Evolutionary conservation across 2,329 filamentous ascomycete genomes (phyloP), one percentile per base, ranked within the genome.

Genomic region (Xylariaceae sp.): DNA sequence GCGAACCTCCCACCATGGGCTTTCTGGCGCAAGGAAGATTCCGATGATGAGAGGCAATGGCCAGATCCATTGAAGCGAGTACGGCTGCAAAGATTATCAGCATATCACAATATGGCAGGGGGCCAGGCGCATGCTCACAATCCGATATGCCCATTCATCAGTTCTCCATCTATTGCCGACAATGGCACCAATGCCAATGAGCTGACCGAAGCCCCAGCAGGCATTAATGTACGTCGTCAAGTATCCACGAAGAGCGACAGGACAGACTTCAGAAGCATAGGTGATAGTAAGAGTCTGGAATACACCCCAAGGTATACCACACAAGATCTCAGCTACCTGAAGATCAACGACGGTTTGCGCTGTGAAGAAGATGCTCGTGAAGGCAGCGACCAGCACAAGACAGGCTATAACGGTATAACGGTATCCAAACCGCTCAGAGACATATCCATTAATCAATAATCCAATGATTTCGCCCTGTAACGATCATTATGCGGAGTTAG

Each of bases 31-130:
- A 54, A 90, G 85, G 65, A 75, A 84, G 63, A 91, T 85, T 58
- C 85, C 87, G 52, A 89, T 73, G 43, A 86, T 79, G 6, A 91
- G 78, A 2, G 87, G 87, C 6, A 88, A 71, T 0, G 88, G 88
- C 88, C 88, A 91, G 78, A 91, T 89, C 88, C 89, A 92, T 75
- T 92, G 89, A 36, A 91, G 76, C 1, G 83, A 87, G 63, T 88
- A 91, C 1, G 89, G 88, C 69, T 70, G 39, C 34, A 23, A 16
- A 36, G 24, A 11, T 8, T 14, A 41, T 69, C 17, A 67, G 64
- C 36, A 45, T 9, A 23, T 8, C 6, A 14, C 3, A 9, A 23
- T 9, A 26, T 21, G 6, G 11, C 40, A 34, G 12, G 23, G 31
- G 9, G 17, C 23, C n/a, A 3, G 17, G 40, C 24, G 34, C 12